Base-by-base conservation (phyloP, 2,329 filamentous ascomycete genomes). In the Dothiorella sarmentorum region DNA sequence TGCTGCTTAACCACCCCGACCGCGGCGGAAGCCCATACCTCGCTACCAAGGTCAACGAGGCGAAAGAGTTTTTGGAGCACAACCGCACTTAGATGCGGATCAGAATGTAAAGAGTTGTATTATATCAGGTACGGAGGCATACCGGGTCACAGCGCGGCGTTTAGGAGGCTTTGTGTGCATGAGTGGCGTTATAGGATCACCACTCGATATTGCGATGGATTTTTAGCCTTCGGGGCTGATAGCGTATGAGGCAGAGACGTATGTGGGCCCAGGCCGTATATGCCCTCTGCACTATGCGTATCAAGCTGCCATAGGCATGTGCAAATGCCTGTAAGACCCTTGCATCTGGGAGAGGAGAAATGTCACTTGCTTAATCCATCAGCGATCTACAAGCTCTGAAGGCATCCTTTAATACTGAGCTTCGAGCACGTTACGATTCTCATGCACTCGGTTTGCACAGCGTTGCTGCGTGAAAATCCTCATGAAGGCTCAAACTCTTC, bases 1-100 rank as follows among this genome's bases (percentile, higher is more conserved):
- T 99, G 93, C 85, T 99, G 59, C 81, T 96, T 64, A 99, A 99
- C 81, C 94, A 99, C 75, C 94, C 94, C 63, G 94, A 99, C 81
- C 89, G 94, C 71, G 94, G 94, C 64, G 94, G 94, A 37, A 97
- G 91, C 71, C 94, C 94, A 7, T 99, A 97, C 72, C 79, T 99
- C 43, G 94, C 94, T 13, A 97, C 92, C 56, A 99, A 99, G 76
- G 89, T 99, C 72, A 99, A 99, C 77, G 94, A 99, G 75, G 94
- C 94, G 37, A 99, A 99, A 76, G 93, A 97, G 73, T 85, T 97
- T 63, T 73, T 99, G 65, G 94, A 99, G 73, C 97, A 96, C 76
- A 53, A 51, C 37, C 27, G 44, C 2, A 29, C 42, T 38, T 59
- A 20, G 37, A 15, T 17, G 24, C 15, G 5, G 15, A 26, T 15